These are phyloP conservation scores for Botryotinia calthae DNA, from an alignment of 2,329 filamentous ascomycete species.

Conservation along the genomic window DNA sequence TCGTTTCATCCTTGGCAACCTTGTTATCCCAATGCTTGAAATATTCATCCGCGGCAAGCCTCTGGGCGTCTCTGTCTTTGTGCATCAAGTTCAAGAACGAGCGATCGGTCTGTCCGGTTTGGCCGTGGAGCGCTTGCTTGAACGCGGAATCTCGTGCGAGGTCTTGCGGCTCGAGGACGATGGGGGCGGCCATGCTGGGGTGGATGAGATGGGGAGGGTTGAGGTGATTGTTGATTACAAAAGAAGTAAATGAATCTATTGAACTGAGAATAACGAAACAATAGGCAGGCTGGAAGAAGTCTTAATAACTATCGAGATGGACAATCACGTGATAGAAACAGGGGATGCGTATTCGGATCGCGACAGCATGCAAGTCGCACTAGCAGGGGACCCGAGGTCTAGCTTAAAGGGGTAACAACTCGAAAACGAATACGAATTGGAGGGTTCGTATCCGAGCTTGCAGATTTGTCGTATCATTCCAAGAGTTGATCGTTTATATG, in stretches of 20 bases:
- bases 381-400: background rate
- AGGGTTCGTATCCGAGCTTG: background rate
- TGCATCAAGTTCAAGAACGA: background rate
- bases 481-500: no score
- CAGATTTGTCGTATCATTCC: background rate
- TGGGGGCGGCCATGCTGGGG: background rate
- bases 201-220: background rate
- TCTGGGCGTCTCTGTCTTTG: background rate
- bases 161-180: background rate
- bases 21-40: background rate
- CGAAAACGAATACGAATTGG: background rate
- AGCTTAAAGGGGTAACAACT: background rate
- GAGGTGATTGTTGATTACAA: background rate
- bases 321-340: background rate
- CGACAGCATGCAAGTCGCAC: background rate
- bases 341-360: background rate
- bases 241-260: background rate
- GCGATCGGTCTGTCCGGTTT: background rate
- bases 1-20: background rate
- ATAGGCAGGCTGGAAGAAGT: background rate
- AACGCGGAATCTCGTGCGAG: background rate
- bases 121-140: background rate
- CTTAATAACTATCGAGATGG: background rate
- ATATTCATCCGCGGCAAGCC: background rate
- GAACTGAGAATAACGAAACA: background rate